Conservation (phyloP, 2,329 filamentous ascomycete species). For the Tolypocladium guangdongense region DNA sequence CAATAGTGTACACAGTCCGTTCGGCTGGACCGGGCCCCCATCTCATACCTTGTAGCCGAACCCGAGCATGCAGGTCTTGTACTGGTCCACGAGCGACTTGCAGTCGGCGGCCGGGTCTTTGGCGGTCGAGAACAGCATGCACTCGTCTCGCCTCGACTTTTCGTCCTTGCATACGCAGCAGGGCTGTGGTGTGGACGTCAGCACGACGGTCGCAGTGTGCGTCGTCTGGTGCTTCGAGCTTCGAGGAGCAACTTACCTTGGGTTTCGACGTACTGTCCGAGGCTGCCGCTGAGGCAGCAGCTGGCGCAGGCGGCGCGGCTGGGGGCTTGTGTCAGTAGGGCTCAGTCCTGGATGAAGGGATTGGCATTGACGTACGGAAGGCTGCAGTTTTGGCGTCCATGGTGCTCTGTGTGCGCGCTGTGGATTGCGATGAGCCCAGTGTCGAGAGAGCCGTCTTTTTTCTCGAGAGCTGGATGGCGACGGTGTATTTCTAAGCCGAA, state of each 20-base stretch:
- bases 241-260: slow-evolving; percentile 22
- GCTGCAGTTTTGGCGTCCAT: slow-evolving; percentile 21
- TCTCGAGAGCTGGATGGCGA: slow-evolving; percentile 7
- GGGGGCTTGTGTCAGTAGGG: background rate
- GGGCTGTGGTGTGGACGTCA: slow-evolving; percentile 44
- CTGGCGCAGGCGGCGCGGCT: background rate
- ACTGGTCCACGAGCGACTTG: slow-evolving; percentile 69
- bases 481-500: background rate
- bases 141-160: slow-evolving; percentile 87
- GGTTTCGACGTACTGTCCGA: slow-evolving; percentile 27
- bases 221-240: background rate
- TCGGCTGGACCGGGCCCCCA: background rate
- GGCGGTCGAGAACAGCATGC: slow-evolving; percentile 92
- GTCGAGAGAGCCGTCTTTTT: slow-evolving; percentile 5
- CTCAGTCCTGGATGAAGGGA: background rate
- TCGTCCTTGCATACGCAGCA: slow-evolving; percentile 98
- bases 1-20: slow-evolving; percentile 13
- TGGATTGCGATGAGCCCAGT: background rate
- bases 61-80: slow-evolving; percentile 84
- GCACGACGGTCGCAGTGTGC: background rate
- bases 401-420: slow-evolving; percentile 6
- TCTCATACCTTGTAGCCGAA: slow-evolving; percentile 70
- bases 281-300: slow-evolving; percentile 16
- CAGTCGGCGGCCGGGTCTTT: slow-evolving; percentile 78
- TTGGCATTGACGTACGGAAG: slow-evolving; percentile 13